phyloP scores from a whole-genome alignment of 768 basidiomycete genomes.

The Leccinum subgranulosum region DNA sequence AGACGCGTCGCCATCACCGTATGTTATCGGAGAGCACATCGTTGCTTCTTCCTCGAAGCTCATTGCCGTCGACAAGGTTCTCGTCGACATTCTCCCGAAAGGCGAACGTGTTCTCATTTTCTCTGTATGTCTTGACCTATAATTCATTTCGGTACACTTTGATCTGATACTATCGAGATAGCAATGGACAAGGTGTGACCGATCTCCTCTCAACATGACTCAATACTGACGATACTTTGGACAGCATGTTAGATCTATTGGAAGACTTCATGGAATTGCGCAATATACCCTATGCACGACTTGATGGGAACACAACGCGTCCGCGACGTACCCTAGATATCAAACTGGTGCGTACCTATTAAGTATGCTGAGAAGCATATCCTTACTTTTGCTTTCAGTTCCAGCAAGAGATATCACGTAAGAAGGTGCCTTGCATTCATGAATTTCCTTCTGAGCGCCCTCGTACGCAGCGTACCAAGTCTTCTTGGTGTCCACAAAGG shows the following conservation, averaged over 20 bases:
- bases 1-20: slow-evolving; percentile 48
- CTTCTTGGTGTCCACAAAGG: slow-evolving; percentile 67
- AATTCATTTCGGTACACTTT: background rate
- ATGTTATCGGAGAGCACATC: slow-evolving; percentile 51
- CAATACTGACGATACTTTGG: slow-evolving; percentile 3
- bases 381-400: slow-evolving; percentile 36
- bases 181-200: slow-evolving; percentile 55
- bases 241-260: slow-evolving; percentile 63
- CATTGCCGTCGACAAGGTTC: slow-evolving; percentile 56
- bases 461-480: slow-evolving; percentile 52
- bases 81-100: slow-evolving; percentile 52
- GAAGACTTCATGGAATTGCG: slow-evolving; percentile 66
- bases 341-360: slow-evolving; percentile 40
- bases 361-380: background rate
- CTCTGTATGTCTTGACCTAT: slow-evolving; percentile 40
- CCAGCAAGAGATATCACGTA: slow-evolving; percentile 56
- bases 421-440: slow-evolving; percentile 14
- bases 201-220: background rate
- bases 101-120: slow-evolving; percentile 68
- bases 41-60: slow-evolving; percentile 56
- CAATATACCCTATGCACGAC: slow-evolving; percentile 54
- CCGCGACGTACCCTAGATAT: slow-evolving; percentile 58
- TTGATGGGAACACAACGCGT: slow-evolving; percentile 54
- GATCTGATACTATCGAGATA: slow-evolving; percentile 24
- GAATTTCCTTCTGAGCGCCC: slow-evolving; percentile 4